Percentiles rank a stretch among this genome's conserved stretches.
Evolutionary conservation across 495 filamentous ascomycete species (phyloP).

Genomic region (Corynascus novoguineensis): DNA sequence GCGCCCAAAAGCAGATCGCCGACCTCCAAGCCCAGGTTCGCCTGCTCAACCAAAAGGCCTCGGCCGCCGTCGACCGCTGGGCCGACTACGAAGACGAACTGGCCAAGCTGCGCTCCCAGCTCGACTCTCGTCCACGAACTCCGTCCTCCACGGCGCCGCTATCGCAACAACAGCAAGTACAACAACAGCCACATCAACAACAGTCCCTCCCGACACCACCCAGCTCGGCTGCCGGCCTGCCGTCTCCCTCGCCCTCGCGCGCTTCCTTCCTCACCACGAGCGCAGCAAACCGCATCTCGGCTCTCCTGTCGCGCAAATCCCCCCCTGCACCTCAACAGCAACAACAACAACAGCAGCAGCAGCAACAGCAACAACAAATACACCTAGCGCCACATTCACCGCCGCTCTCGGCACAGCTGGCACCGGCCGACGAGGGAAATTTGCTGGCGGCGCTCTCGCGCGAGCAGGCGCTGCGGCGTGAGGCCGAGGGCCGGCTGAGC

Average conservation of each 20-base stretch:
- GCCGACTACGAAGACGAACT: conserved; percentile 95
- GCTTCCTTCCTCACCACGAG: conserved; percentile 39
- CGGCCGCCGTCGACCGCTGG: conserved; percentile 71
- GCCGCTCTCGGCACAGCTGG: conserved; percentile 7
- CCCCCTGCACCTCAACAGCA: conserved; percentile 5
- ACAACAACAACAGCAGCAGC: conserved; percentile 12
- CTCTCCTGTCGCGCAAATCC: conserved; percentile 58
- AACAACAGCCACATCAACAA: conserved; percentile 17
- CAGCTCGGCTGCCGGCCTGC: conserved; percentile 13
- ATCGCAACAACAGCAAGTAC: not conserved
- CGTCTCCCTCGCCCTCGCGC: conserved; percentile 28
- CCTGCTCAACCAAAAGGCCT: conserved; percentile 68
- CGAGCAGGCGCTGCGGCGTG: conserved; percentile 64
- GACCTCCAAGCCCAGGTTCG: conserved; percentile 78
- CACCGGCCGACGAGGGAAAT: conserved; percentile 52
- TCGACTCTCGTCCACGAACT: conserved; percentile 12
- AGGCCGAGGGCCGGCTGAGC: conserved; percentile 67
- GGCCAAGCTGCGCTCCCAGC: conserved; percentile 53
- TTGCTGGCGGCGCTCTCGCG: conserved; percentile 63
- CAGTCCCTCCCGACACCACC: conserved; percentile 16
- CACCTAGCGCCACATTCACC: conserved; percentile 1
- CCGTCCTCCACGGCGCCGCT: conserved; percentile 4
- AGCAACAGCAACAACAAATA: conserved; percentile 15
- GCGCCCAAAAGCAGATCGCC: conserved; percentile 63
- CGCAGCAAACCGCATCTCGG: conserved; percentile 54